Conservation (phyloP, 305 asterid species). For the Euphrasia arctica region DNA sequence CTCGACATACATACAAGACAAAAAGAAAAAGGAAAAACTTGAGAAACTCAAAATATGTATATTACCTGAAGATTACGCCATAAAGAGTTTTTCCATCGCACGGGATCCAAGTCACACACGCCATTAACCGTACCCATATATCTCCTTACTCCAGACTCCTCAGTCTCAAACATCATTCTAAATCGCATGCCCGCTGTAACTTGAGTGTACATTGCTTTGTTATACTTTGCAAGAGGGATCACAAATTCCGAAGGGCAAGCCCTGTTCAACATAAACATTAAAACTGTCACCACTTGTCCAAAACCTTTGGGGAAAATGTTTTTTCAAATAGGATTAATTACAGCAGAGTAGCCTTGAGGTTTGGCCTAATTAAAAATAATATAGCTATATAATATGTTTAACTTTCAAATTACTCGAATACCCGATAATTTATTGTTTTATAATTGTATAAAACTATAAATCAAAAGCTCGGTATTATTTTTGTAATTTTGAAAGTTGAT, state of each 20-base stretch:
- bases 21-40: neutral
- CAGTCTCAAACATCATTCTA: conserved; percentile 86
- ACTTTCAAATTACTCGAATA: no score
- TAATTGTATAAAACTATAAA: no score
- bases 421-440: no score
- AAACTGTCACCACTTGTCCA: neutral
- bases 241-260: conserved; percentile 85
- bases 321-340: neutral
- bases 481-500: no score
- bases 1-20: neutral
- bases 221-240: conserved; percentile 74
- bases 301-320: neutral
- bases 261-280: conserved; percentile 35
- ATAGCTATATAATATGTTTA: no score
- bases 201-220: conserved; percentile 74
- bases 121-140: conserved; percentile 83
- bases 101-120: conserved; percentile 65
- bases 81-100: conserved; percentile 77
- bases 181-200: conserved; percentile 71
- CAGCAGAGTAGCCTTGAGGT: no score
- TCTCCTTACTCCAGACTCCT: conserved; percentile 81
- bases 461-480: no score
- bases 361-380: no score
- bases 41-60: no score
- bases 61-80: conserved; percentile 91